These are phyloP conservation scores for Capronia americana DNA, from an alignment of 2,329 filamentous ascomycete genomes.

Conservation along the genomic window DNA sequence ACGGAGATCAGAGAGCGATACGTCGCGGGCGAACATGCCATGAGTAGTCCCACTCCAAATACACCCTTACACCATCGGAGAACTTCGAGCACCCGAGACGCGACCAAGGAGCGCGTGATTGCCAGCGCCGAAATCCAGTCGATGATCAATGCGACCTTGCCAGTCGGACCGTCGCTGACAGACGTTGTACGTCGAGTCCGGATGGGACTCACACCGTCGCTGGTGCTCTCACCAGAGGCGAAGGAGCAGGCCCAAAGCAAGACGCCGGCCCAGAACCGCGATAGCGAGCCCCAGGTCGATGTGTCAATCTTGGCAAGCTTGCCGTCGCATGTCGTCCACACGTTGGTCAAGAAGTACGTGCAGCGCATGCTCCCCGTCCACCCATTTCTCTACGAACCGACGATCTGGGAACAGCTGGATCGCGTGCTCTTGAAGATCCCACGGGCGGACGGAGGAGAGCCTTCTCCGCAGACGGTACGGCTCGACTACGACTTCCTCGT, in stretches of 20 bases:
- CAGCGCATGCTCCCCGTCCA: conserved; percentile 36
- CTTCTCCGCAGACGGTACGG: conserved; percentile 19
- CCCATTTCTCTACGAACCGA: conserved; percentile 35
- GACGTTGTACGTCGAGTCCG: conserved; percentile 39
- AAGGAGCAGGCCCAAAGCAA: not conserved
- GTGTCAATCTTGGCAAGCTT: conserved; percentile 17
- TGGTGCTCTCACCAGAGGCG: conserved; percentile 17
- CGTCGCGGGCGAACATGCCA: not conserved
- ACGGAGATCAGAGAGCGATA: not conserved
- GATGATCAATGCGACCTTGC: conserved; percentile 25
- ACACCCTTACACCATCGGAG: not conserved
- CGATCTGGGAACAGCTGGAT: conserved; percentile 35
- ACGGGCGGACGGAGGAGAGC: not conserved
- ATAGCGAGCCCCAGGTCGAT: conserved; percentile 5
- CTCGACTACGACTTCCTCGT: conserved; percentile 39
- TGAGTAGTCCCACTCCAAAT: not conserved
- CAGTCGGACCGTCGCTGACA: conserved; percentile 32
- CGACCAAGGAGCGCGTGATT: conserved; percentile 18
- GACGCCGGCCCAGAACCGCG: conserved; percentile 2
- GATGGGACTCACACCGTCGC: conserved; percentile 42
- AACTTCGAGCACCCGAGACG: conserved; percentile 3
- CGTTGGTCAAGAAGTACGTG: conserved; percentile 41
- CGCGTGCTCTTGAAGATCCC: conserved; percentile 18
- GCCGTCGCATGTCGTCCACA: conserved; percentile 26
- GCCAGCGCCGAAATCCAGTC: conserved; percentile 28